Conservation (phyloP, 139 green algal species). For the Ostreobium quekettii region DNA sequence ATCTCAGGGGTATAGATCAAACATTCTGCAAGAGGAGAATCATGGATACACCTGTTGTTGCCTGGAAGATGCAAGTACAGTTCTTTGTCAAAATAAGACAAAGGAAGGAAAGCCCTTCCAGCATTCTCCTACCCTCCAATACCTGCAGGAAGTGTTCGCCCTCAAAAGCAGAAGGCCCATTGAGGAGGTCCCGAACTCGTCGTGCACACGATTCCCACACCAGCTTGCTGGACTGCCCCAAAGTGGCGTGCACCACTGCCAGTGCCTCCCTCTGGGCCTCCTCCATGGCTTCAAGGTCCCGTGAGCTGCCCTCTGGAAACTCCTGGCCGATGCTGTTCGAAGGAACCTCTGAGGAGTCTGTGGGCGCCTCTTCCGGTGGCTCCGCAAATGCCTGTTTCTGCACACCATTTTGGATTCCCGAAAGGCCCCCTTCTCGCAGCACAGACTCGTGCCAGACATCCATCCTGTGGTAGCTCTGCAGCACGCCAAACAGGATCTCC, state of each 20-base stretch:
- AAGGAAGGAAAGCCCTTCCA: too few relatives aligned
- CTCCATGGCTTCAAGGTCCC: conserved; percentile 8
- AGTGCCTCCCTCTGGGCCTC: conserved; percentile 15
- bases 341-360: background rate
- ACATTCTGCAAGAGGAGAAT: too few relatives aligned
- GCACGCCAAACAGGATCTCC: conserved; percentile 33
- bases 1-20: too few relatives aligned
- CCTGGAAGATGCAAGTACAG: too few relatives aligned
- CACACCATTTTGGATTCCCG: conserved; percentile 3
- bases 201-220: conserved; percentile 25
- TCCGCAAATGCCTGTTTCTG: background rate
- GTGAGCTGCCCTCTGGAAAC: background rate
- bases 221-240: conserved; percentile 19
- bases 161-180: conserved; percentile 27
- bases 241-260: conserved; percentile 2
- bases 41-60: too few relatives aligned
- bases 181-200: conserved; percentile 35
- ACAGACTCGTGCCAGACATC: conserved; percentile 21
- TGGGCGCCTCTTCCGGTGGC: too few relatives aligned
- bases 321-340: conserved; percentile 5
- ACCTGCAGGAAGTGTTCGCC: conserved; percentile 42
- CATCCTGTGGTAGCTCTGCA: conserved; percentile 45
- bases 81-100: too few relatives aligned
- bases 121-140: too few relatives aligned
- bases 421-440: too few relatives aligned